Evolutionary conservation across 805 yeast genomes (phyloP).

Genomic region (Pichia membranifaciens): DNA sequence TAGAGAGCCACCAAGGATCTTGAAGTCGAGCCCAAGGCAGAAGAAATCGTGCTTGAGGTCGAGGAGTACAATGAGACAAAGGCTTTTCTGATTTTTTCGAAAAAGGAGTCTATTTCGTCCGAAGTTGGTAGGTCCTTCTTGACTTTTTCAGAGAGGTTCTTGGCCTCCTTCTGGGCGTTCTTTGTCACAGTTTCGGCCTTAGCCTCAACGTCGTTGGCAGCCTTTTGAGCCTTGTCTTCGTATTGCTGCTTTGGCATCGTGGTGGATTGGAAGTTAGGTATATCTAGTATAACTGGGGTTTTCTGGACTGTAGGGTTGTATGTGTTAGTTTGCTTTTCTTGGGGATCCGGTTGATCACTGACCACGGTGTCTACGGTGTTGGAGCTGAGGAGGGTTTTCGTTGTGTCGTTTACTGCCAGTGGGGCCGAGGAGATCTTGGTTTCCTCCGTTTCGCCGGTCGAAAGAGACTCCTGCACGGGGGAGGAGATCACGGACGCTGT

Average conservation of each 20-base stretch:
- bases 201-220: background rate
- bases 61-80: background rate
- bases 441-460: background rate
- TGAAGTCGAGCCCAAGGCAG: background rate
- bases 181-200: background rate
- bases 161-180: background rate
- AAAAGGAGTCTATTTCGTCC: background rate
- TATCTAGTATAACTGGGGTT: constrained; percentile 6
- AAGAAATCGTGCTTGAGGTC: background rate
- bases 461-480: background rate
- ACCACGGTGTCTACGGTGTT: constrained; percentile 1
- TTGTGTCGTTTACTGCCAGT: constrained; percentile 4
- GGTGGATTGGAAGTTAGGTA: constrained; percentile 3
- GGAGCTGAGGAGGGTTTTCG: constrained; percentile 6
- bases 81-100: constrained; percentile 1
- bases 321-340: background rate
- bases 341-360: background rate
- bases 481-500: background rate
- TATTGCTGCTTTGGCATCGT: background rate
- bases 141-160: background rate
- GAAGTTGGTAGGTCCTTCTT: background rate
- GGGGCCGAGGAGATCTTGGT: constrained; percentile 4
- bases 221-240: background rate
- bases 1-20: background rate
- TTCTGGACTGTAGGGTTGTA: background rate